Evolutionary conservation across 768 basidiomycete genomes (phyloP), one percentile per base, ranked within the genome.

Genomic region (Pleurotus tuoliensis): DNA sequence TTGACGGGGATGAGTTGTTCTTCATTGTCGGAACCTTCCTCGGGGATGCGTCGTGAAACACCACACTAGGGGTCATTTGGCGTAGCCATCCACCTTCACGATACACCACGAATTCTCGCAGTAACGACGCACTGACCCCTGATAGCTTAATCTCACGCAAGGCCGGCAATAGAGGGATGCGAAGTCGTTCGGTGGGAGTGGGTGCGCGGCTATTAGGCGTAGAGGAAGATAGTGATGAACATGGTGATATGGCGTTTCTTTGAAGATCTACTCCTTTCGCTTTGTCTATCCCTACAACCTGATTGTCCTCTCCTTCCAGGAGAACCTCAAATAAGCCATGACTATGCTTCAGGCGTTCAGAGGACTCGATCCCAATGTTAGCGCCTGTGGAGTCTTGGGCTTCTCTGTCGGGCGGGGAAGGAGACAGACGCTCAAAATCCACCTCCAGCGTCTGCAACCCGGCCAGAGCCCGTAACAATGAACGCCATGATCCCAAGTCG

Each of bases 361-460:
- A 41, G 16, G n/a, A 4, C n/a, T 44, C 51, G n/a, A n/a, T 18
- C 12, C 11, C 39, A 6, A 18, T 24, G n/a, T 20, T 40, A n/a
- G 22, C 18, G 39, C n/a, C 39, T 16, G n/a, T 30, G n/a, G 12
- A 24, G 9, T 15, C 13, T n/a, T 22, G 20, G 8, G n/a, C 39
- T 12, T 53, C 38, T 18, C 41, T 39, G 41, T 53, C 30, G 13
- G 13, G 37, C 2, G n/a, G 5, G n/a, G n/a, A 39, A 20, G 51
- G 20, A 15, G 51, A 40, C 1, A 78, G 67, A 50, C 68, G 67
- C 30, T 63, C 59, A 57, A 80, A 79, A 60, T 79, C 76, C 46
- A 76, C 71, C 58, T 80, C 78, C 25, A 82, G 68, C 11, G 64
- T 59, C 47, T 69, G 67, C 15, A 81, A 65, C 18, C 64, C 68